Conservation (phyloP, 2,329 filamentous ascomycete species). For the Sphaerulina musiva region DNA sequence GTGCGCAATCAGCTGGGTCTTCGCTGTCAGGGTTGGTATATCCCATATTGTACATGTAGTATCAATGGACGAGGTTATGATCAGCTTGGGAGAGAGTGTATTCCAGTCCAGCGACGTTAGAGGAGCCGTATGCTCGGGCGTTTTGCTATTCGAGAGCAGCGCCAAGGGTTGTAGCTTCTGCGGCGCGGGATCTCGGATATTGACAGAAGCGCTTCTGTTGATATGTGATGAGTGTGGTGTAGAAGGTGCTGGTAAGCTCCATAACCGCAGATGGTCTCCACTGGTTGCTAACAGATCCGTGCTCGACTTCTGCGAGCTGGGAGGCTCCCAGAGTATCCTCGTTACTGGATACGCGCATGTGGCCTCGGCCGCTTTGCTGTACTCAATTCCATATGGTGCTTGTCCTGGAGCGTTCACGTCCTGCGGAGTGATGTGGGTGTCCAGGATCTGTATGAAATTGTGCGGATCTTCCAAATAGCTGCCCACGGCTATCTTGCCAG, state of each 20-base stretch:
- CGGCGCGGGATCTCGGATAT: slow-evolving; percentile 54
- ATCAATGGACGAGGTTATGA: slow-evolving; percentile 98
- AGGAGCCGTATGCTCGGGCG: slow-evolving; percentile 92
- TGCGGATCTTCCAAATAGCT: slow-evolving; percentile 97
- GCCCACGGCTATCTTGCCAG: slow-evolving; percentile 87
- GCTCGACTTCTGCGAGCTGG: slow-evolving; percentile 87
- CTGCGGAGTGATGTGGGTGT: slow-evolving; percentile 70
- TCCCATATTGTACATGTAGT: slow-evolving; percentile 99
- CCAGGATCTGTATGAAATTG: slow-evolving; percentile 98
- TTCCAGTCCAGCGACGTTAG: slow-evolving; percentile 98
- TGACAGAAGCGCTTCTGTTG: slow-evolving; percentile 56
- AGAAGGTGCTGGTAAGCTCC: slow-evolving; percentile 65
- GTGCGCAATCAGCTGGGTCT: slow-evolving; percentile 96
- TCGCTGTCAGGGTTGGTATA: slow-evolving; percentile 93
- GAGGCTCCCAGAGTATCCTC: slow-evolving; percentile 89
- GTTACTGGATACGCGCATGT: slow-evolving; percentile 98
- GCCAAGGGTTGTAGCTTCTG: slow-evolving; percentile 87
- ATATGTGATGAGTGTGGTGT: slow-evolving; percentile 51
- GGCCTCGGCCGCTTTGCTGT: slow-evolving; percentile 88
- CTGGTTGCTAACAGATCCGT: slow-evolving; percentile 93
- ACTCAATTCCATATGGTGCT: slow-evolving; percentile 74
- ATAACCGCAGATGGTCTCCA: slow-evolving; percentile 85
- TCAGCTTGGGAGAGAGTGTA: slow-evolving; percentile 88
- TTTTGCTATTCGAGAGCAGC: slow-evolving; percentile 93
- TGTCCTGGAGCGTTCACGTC: slow-evolving; percentile 61